These are phyloP conservation scores for Oryza glumipatula DNA, from an alignment of 176 grass and related monocot genomes.

Conservation along the genomic window DNA sequence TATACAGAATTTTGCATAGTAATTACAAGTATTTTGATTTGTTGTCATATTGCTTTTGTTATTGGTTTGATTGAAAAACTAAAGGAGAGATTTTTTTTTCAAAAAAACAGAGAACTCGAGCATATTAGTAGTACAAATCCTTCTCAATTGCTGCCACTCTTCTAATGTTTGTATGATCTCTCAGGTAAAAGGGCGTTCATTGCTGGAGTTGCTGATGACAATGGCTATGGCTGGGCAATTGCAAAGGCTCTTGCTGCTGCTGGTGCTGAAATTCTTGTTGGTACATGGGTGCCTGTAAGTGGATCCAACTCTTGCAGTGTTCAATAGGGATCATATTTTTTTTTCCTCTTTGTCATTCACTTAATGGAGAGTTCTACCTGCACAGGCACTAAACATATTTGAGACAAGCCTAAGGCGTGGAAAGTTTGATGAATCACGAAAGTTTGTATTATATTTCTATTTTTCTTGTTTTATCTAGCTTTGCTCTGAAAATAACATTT, in stretches of 20 bases:
- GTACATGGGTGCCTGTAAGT: slow-evolving; percentile 97
- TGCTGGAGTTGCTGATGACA: slow-evolving; percentile 97
- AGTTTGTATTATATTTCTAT: slow-evolving; percentile 38
- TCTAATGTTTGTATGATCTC: slow-evolving; percentile 34
- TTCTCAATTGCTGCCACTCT: neutral
- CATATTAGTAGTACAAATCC: neutral
- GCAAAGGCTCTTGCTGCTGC: slow-evolving; percentile 96
- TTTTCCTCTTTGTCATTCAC: neutral
- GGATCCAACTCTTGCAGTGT: neutral
- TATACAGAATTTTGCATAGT: neutral
- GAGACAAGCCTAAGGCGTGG: slow-evolving; percentile 42
- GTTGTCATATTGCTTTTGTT: neutral
- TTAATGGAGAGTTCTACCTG: slow-evolving; percentile 33
- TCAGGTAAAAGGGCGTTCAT: slow-evolving; percentile 96
- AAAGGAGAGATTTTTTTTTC: neutral
- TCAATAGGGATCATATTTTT: neutral
- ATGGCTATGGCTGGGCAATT: slow-evolving; percentile 99
- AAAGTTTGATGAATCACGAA: slow-evolving; percentile 44
- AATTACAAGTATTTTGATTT: slow-evolving; percentile 4
- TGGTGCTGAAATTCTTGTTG: slow-evolving; percentile 96
- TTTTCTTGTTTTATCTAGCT: slow-evolving; percentile 13
- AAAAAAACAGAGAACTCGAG: neutral
- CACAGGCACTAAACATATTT: slow-evolving; percentile 55
- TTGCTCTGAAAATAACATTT: neutral
- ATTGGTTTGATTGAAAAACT: neutral